A percentile compares a stretch with the other conserved stretches of the same genome.
These are phyloP conservation scores for Cytidiella melzeri DNA, from an alignment of 768 basidiomycete genomes.

Conservation along the genomic window DNA sequence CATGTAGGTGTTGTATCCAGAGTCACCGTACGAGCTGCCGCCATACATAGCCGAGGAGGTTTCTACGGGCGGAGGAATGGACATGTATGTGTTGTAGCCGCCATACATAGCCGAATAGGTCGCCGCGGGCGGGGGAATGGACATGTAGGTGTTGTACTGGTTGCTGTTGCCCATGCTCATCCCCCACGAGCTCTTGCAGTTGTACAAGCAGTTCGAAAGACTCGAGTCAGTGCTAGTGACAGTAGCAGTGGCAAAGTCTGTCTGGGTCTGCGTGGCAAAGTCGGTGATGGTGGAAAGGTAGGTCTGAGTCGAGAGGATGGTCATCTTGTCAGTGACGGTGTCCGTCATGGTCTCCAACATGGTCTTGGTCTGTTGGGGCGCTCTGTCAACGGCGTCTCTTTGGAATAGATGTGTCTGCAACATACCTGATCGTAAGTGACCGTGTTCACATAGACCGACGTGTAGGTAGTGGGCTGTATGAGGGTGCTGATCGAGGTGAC, in stretches of 20 bases:
- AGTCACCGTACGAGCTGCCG: conserved; percentile 5
- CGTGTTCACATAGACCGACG: conserved; percentile 49
- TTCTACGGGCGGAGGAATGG: conserved; percentile 11
- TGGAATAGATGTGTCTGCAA: background rate
- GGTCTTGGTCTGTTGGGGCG: conserved; percentile 45
- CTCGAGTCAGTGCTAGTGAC: conserved; percentile 42
- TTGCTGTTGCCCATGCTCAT: conserved; percentile 48
- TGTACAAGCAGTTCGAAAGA: conserved; percentile 47
- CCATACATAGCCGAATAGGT: conserved; percentile 18
- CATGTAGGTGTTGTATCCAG: conserved; percentile 20
- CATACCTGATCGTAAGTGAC: conserved; percentile 50
- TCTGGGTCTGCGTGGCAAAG: conserved; percentile 31
- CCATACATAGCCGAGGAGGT: conserved; percentile 18
- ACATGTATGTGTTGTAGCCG: conserved; percentile 30
- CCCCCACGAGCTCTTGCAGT: conserved; percentile 57
- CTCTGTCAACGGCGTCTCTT: background rate
- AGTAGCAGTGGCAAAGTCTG: conserved; percentile 40
- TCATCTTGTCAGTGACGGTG: conserved; percentile 43
- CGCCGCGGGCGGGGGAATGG: conserved; percentile 11
- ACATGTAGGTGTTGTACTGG: conserved; percentile 33
- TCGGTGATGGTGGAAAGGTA: conserved; percentile 35
- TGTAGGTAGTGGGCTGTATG: conserved; percentile 51
- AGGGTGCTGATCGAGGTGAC: conserved; percentile 47
- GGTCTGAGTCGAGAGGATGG: conserved; percentile 45
- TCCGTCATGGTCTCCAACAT: conserved; percentile 50